Evolutionary conservation across 768 basidiomycete genomes (phyloP), one percentile per base, ranked within the genome.

Genomic region (Galerina sulciceps): DNA sequence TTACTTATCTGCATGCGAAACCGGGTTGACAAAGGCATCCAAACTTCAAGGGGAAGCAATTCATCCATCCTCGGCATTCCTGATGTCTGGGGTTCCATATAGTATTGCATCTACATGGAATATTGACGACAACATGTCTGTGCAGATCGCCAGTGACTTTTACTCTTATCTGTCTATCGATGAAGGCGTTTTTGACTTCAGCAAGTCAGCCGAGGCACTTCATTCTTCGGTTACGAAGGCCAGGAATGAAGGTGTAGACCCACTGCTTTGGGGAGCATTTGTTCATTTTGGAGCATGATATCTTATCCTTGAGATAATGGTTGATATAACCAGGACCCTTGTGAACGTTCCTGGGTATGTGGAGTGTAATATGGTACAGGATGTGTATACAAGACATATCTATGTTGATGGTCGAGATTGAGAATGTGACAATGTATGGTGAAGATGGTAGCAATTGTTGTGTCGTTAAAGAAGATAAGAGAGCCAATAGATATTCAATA

Each of bases 1-100:
- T 1, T 72, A 75, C 58, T 63, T 79, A 3, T 76, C 76, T 1
- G 76, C 78, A 1, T 79, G 76, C 54, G 67, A 77, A 50, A 77
- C 72, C 2, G 73, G 69, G 0, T n/a, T 51, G 18, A 64, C 45
- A 8, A 67, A 68, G 11, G 66, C 55, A 14, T 23, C 55, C 11
- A 37, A 46, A n/a, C 60, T 73, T 0, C 52, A 64, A 0, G 70
- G 73, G 5, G 76, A 78, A 54, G 69, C 67, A 0, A 62, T 77
- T 2, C 74, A 76, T 61, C 53, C 76, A 1, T 68, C 78, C 0
- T 68, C 75, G 2, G 74, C 71, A 10, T 75, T 77, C 69, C 67
- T 69, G 57, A 59, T 61, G 57, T 57, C 56, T 10, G 64, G 61
- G 13, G 59, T 67, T 13, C 66, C 66, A 6, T 55, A 74, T 20